Evolutionary conservation across 192 early-diverging fungal genomes (phyloP).

Genomic region (Funneliformis geosporum): DNA sequence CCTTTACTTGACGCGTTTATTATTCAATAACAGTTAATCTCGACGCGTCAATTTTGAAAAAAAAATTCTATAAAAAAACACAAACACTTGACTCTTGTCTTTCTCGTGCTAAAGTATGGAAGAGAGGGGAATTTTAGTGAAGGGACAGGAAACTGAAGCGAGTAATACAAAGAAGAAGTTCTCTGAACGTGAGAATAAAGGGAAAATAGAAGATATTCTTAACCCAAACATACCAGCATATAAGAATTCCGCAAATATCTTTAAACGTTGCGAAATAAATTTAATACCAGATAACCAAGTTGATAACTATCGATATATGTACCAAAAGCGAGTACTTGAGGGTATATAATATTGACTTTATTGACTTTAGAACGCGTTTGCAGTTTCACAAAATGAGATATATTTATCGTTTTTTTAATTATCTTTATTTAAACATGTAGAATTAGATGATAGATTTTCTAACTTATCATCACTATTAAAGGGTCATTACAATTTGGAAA

Average conservation of each 20-base stretch:
- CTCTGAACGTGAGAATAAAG: neutral
- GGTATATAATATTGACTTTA: slow-evolving; percentile 26
- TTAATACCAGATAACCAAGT: slow-evolving; percentile 42
- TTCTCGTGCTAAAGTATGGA: neutral
- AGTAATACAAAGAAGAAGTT: neutral
- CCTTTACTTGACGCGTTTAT: no score
- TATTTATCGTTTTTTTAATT: neutral
- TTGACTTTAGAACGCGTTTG: no score
- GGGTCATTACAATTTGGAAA: slow-evolving; percentile 32
- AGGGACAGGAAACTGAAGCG: neutral
- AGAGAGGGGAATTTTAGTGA: neutral
- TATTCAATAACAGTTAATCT: no score
- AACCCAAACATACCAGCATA: neutral
- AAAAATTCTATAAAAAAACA: neutral
- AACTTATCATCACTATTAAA: slow-evolving; percentile 50
- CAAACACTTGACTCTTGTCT: neutral
- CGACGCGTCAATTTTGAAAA: neutral
- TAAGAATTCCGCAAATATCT: neutral
- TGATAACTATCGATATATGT: slow-evolving; percentile 70
- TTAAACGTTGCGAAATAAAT: neutral
- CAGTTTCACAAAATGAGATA: neutral
- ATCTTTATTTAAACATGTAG: neutral
- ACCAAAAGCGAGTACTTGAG: slow-evolving; percentile 62
- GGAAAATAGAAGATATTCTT: neutral
- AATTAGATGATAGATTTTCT: slow-evolving; percentile 55